phyloP scores from a whole-genome alignment of 805 yeast species.

The Candida chauliodis region DNA sequence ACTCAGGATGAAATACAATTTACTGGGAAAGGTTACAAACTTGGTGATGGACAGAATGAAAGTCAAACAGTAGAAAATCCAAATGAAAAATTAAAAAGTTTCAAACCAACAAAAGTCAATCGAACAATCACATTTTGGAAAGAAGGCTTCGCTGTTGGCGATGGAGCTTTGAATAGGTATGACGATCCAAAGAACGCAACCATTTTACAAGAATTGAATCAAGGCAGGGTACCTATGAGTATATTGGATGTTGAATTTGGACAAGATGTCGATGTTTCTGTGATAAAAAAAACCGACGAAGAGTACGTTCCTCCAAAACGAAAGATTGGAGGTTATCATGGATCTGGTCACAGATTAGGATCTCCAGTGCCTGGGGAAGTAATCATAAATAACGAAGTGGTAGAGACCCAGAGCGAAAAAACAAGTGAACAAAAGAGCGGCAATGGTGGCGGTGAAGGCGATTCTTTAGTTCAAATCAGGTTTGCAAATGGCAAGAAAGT shows the following conservation, averaged over 20 bases:
- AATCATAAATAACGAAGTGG: conserved; percentile 27
- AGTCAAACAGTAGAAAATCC: conserved; percentile 36
- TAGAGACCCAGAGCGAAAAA: conserved; percentile 5
- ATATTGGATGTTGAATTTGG: conserved; percentile 80
- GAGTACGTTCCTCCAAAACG: conserved; percentile 69
- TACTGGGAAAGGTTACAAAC: conserved; percentile 50
- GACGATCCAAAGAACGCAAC: conserved; percentile 89
- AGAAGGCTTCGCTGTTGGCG: conserved; percentile 94
- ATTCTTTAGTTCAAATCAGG: conserved; percentile 75
- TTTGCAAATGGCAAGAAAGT: conserved; percentile 76
- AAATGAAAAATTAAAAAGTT: conserved; percentile 68
- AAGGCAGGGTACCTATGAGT: conserved; percentile 88
- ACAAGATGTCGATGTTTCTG: conserved; percentile 90
- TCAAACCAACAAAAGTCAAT: conserved; percentile 57
- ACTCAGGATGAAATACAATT: conserved; percentile 25
- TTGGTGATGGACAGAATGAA: conserved; percentile 45
- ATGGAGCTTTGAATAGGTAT: conserved; percentile 79
- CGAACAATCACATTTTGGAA: conserved; percentile 93
- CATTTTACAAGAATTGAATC: conserved; percentile 73
- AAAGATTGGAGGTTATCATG: conserved; percentile 63
- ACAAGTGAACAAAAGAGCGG: conserved; percentile 17
- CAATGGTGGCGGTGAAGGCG: conserved; percentile 46
- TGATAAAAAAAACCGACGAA: conserved; percentile 77
- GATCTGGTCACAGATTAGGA: conserved; percentile 83
- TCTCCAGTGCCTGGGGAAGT: conserved; percentile 81